Evolutionary conservation across 176 grass and related monocot genomes (phyloP).

Genomic region (Pontederia paniculata): DNA sequence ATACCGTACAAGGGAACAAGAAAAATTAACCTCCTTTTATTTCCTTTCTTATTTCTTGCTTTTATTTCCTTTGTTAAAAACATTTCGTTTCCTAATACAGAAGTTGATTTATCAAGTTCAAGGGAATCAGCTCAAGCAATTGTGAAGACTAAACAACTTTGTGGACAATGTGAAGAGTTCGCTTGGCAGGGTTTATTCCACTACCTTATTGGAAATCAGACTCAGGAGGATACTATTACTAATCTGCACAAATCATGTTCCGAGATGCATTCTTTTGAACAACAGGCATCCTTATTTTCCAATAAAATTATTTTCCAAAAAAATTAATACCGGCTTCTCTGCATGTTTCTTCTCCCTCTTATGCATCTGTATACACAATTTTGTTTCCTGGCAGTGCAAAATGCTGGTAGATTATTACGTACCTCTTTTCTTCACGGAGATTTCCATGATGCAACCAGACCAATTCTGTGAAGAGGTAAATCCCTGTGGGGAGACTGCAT

Average conservation of each 20-base stretch:
- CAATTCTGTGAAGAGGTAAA: conserved; percentile 49
- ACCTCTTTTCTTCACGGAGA: conserved; percentile 32
- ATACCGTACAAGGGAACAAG: too few relatives aligned
- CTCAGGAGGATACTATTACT: conserved; percentile 12
- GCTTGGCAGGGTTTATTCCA: conserved; percentile 15
- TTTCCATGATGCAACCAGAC: conserved; percentile 53
- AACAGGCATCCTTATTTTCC: conserved; percentile 12
- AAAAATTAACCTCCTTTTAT: too few relatives aligned
- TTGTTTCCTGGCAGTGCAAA: too few relatives aligned
- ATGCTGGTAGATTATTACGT: too few relatives aligned
- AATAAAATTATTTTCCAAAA: too few relatives aligned
- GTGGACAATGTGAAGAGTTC: conserved; percentile 18
- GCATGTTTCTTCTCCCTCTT: too few relatives aligned
- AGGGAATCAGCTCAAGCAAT: background rate
- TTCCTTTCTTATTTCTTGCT: too few relatives aligned
- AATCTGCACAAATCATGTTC: conserved; percentile 13
- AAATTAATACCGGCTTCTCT: too few relatives aligned
- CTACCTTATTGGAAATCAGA: conserved; percentile 14
- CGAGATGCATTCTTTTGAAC: conserved; percentile 17
- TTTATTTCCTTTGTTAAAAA: too few relatives aligned
- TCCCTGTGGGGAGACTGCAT: conserved; percentile 29
- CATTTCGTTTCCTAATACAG: too few relatives aligned
- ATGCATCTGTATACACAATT: too few relatives aligned
- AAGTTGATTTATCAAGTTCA: too few relatives aligned
- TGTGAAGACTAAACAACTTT: conserved; percentile 26